Evolutionary conservation across 305 asterid genomes (phyloP).

Genomic region (Fraxinus floribunda): DNA sequence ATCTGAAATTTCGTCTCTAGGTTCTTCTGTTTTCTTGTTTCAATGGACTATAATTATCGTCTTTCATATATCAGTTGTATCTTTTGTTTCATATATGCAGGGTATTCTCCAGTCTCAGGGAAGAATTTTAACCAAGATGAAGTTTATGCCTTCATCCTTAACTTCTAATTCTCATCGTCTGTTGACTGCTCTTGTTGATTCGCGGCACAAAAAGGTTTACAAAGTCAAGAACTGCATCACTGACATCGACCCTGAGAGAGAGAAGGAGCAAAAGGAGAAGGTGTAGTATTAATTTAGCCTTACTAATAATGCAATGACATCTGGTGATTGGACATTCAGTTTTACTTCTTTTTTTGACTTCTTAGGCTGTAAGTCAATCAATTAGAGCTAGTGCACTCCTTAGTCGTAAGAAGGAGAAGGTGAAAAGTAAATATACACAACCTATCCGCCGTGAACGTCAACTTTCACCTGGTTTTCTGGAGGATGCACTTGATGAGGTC

Average conservation of each 20-base stretch:
- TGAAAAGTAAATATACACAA: conserved; percentile 50
- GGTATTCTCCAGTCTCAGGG: conserved; percentile 99
- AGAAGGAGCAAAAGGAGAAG: conserved; percentile 96
- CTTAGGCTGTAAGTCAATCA: conserved; percentile 80
- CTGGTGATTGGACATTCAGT: conserved; percentile 21
- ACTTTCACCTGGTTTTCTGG: conserved; percentile 97
- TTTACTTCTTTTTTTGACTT: conserved; percentile 18
- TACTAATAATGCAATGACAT: conserved; percentile 3
- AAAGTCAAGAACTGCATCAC: conserved; percentile 96
- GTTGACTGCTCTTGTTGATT: conserved; percentile 96
- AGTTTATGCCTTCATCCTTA: conserved; percentile 98
- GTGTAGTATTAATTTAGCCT: conserved; percentile 30
- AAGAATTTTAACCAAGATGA: conserved; percentile 76
- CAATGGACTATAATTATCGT: background rate
- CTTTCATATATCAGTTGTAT: background rate
- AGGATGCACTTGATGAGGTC: conserved; percentile 94
- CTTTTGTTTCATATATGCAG: conserved; percentile 37
- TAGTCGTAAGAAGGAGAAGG: conserved; percentile 54
- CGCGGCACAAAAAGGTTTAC: conserved; percentile 91
- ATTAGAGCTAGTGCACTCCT: conserved; percentile 82
- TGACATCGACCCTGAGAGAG: conserved; percentile 97
- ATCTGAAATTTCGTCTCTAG: conserved; percentile 7
- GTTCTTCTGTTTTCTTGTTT: background rate
- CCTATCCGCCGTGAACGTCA: conserved; percentile 59
- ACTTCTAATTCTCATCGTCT: conserved; percentile 88